phyloP scores from a whole-genome alignment of 805 yeast genomes.

The Pichia ethanolica region DNA sequence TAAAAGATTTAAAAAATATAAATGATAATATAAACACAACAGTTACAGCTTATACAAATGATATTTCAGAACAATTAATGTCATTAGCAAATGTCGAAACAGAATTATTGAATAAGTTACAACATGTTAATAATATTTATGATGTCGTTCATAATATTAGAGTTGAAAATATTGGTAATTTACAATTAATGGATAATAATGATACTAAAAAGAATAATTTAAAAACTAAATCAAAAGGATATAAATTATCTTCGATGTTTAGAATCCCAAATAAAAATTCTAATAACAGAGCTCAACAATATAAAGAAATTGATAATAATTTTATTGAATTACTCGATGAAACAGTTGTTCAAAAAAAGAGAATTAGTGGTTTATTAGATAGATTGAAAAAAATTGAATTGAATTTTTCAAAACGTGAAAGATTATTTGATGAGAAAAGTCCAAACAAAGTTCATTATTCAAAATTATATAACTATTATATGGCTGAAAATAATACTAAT shows the following conservation, averaged over 20 bases:
- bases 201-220: background rate
- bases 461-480: slow-evolving; percentile 27
- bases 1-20: slow-evolving; percentile 10
- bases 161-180: slow-evolving; percentile 1
- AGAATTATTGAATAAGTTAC: slow-evolving; percentile 17
- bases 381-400: slow-evolving; percentile 30
- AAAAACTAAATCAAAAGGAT: background rate
- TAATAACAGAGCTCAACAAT: background rate
- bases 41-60: slow-evolving; percentile 19
- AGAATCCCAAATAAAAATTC: background rate
- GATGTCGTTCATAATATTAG: slow-evolving; percentile 5
- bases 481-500: slow-evolving; percentile 14
- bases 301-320: slow-evolving; percentile 4
- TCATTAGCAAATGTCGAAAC: slow-evolving; percentile 20
- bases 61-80: slow-evolving; percentile 23
- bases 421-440: slow-evolving; percentile 29
- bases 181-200: background rate
- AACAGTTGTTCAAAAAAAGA: slow-evolving; percentile 13
- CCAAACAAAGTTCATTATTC: slow-evolving; percentile 40
- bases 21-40: slow-evolving; percentile 19
- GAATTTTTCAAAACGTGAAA: slow-evolving; percentile 29
- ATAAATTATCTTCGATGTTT: slow-evolving; percentile 1
- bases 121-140: slow-evolving; percentile 11
- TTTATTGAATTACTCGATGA: slow-evolving; percentile 3
- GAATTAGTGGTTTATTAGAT: slow-evolving; percentile 19